A percentile compares a stretch with the other conserved stretches of the same genome.
phyloP scores from a whole-genome alignment of 805 yeast genomes.

The Yarrowia deformans region DNA sequence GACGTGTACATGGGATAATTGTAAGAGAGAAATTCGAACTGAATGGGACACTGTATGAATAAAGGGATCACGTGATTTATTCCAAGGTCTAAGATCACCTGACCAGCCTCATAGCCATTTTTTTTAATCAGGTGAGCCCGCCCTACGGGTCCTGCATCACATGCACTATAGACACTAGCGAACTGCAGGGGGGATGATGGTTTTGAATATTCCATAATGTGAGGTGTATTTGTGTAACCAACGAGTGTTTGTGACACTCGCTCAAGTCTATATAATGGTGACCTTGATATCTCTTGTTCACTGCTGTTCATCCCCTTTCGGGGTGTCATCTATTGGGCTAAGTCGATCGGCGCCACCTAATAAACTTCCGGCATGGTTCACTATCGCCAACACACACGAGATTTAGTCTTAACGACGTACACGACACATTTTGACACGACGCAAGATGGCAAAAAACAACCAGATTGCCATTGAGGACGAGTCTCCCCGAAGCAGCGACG shows the following conservation, averaged over 20 bases:
- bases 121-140: not conserved
- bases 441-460: slow-evolving; percentile 11
- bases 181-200: slow-evolving; percentile 19
- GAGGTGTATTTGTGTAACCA: not conserved
- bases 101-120: no score
- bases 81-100: no score
- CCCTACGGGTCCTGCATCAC: not conserved
- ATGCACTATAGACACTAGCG: slow-evolving; percentile 13
- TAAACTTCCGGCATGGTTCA: not conserved
- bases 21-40: no score
- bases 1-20: no score
- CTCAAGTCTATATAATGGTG: not conserved
- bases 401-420: not conserved
- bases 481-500: slow-evolving; percentile 32
- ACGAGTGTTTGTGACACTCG: not conserved
- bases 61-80: not conserved
- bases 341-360: not conserved
- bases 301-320: not conserved
- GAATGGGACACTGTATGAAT: no score
- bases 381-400: not conserved
- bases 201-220: not conserved
- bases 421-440: not conserved
- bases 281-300: no score
- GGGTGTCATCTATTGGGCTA: no score
- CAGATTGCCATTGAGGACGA: slow-evolving; percentile 29